Conservation (phyloP, 352 stramenopile genomes). For the Globisporangium ultimum region DNA sequence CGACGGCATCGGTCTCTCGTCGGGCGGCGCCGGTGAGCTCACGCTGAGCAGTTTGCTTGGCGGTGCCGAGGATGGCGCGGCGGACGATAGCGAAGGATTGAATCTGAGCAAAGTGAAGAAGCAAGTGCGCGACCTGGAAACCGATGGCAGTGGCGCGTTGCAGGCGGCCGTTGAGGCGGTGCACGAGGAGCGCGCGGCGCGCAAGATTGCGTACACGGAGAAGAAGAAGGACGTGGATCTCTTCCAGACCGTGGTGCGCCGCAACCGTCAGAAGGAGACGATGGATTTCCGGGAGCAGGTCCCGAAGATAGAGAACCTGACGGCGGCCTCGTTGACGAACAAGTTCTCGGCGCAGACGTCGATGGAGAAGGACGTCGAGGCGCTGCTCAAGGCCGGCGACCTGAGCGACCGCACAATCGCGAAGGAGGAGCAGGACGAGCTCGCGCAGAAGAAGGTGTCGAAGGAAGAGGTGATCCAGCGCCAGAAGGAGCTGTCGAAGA, state of each 20-base stretch:
- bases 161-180: slow-evolving; percentile 69
- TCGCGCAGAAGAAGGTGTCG: slow-evolving; percentile 71
- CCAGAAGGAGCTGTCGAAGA: slow-evolving; percentile 93
- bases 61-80: slow-evolving; percentile 18
- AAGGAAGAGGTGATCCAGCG: slow-evolving; percentile 78
- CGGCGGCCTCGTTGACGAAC: slow-evolving; percentile 79
- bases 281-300: slow-evolving; percentile 93
- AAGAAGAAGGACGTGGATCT: slow-evolving; percentile 86
- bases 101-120: slow-evolving; percentile 66
- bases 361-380: slow-evolving; percentile 84
- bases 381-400: slow-evolving; percentile 56
- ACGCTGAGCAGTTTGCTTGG: slow-evolving; percentile 45
- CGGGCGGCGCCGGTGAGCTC: slow-evolving; percentile 20
- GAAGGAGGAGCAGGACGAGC: slow-evolving; percentile 66
- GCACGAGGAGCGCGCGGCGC: slow-evolving; percentile 80
- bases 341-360: slow-evolving; percentile 93
- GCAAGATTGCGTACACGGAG: slow-evolving; percentile 89
- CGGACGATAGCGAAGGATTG: slow-evolving; percentile 23
- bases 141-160: slow-evolving; percentile 48
- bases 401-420: slow-evolving; percentile 58
- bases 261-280: slow-evolving; percentile 93
- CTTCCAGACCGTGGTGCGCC: slow-evolving; percentile 89
- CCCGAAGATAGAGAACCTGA: slow-evolving; percentile 72
- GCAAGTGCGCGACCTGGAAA: slow-evolving; percentile 68
- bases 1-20: slow-evolving; percentile 24